Evolutionary conservation across 352 stramenopile genomes (phyloP).

Genomic region (Globisporangium parvum): DNA sequence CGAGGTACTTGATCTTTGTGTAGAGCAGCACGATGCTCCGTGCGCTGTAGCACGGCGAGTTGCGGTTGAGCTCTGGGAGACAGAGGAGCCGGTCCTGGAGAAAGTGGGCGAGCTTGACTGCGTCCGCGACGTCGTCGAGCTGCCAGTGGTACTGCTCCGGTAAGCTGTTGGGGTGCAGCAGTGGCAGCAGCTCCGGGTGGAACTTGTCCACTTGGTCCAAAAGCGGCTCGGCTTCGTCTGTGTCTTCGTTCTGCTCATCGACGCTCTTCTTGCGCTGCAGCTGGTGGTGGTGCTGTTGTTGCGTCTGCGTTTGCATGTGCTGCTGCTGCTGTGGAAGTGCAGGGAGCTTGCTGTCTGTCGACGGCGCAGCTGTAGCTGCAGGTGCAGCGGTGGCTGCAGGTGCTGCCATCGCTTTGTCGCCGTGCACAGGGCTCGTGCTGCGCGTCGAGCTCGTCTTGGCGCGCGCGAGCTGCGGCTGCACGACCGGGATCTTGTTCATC

Average conservation of each 20-base stretch:
- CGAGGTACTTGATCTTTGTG: slow-evolving; percentile 81
- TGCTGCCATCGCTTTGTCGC: slow-evolving; percentile 5
- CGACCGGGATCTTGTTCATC: slow-evolving; percentile 26
- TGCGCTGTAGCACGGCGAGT: slow-evolving; percentile 75
- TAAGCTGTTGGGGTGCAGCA: slow-evolving; percentile 33
- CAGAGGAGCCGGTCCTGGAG: slow-evolving; percentile 72
- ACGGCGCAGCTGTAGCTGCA: background rate
- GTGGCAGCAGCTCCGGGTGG: slow-evolving; percentile 52
- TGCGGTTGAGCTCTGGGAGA: slow-evolving; percentile 71
- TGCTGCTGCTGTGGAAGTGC: background rate
- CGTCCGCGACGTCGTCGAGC: slow-evolving; percentile 45
- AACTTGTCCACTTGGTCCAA: slow-evolving; percentile 33
- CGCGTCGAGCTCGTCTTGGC: slow-evolving; percentile 27
- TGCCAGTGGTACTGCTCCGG: slow-evolving; percentile 27
- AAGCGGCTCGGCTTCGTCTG: slow-evolving; percentile 20
- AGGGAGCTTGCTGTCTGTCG: background rate
- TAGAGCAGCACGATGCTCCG: slow-evolving; percentile 75
- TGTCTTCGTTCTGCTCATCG: slow-evolving; percentile 13
- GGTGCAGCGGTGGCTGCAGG: background rate
- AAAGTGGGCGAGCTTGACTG: slow-evolving; percentile 52
- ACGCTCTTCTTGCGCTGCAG: slow-evolving; percentile 13
- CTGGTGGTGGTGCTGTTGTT: background rate
- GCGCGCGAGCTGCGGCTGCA: slow-evolving; percentile 21
- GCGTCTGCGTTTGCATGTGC: background rate
- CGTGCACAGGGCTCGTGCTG: slow-evolving; percentile 7